Base-by-base conservation (phyloP, 2,329 filamentous ascomycete species). In the Rhinocladiella similis region DNA sequence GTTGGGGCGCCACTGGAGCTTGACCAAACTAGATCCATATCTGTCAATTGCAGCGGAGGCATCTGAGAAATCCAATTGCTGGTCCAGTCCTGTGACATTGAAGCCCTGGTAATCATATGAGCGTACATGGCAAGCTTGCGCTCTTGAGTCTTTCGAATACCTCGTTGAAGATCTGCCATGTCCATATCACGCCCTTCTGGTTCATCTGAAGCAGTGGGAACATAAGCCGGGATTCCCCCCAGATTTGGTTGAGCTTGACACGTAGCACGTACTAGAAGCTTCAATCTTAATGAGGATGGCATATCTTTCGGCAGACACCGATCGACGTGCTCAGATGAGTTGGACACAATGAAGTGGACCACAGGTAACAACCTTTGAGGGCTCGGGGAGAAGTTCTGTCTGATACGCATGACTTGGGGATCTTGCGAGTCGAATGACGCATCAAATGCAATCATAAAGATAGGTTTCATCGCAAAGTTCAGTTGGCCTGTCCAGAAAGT, bases 321-420 rank as follows among this genome's bases (percentile, higher is more conserved):
- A 50, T 73, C 70, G 36, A 78, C 72, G 61, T 79, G 76, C 55
- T 79, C 76, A 38, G 71, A 72, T 1, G 74, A 73, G 57, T 78
- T 79, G n/a, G 74, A 68, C 18, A 78, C 67, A 27, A 78, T 60
- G 5, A 78, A 65, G 53, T 74, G 73, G 43, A 79, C 68, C 39
- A 77, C 72, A 2, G 76, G 76, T 19, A 77, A 64, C 42, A 75
- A 65, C 38, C 63, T 64, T 14, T 43, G 36, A 10, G 39, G 19
- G 66, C 70, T 51, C 69, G 66, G 3, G 64, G 69, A 56, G 68
- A 69, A 64, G 65, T 72, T 18, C 65, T 73, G 22, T 52, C 71
- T 68, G 49, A 76, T 68, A 50, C 73, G 70, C 50, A 72, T 68
- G 16, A 76, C 65, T 12, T 71, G 71, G 18, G 72, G 72, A 36